These are phyloP conservation scores for Aureobasidium uvarum DNA, from an alignment of 2,329 filamentous ascomycete species.

Conservation along the genomic window DNA sequence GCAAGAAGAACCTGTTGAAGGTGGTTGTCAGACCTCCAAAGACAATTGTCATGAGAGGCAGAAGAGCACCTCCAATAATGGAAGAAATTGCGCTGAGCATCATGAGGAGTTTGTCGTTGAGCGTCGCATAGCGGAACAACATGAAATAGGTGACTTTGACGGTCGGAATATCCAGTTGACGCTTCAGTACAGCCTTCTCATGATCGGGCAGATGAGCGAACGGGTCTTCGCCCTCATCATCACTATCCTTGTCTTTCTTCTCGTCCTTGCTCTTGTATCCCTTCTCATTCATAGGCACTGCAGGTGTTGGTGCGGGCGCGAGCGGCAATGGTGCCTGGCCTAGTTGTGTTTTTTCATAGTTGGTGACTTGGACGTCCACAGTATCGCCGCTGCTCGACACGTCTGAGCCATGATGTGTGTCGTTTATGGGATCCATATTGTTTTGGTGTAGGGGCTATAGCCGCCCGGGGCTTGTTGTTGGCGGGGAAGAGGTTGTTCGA, in stretches of 20 bases:
- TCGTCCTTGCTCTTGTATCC: slow-evolving; percentile 29
- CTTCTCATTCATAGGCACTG: slow-evolving; percentile 34
- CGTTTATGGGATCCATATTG: slow-evolving; percentile 5
- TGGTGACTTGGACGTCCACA: slow-evolving; percentile 23
- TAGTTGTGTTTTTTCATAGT: slow-evolving; percentile 35
- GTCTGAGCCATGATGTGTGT: not conserved
- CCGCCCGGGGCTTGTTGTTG: slow-evolving; percentile 17
- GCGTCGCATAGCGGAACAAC: slow-evolving; percentile 49
- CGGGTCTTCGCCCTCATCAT: slow-evolving; percentile 34
- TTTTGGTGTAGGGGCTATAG: slow-evolving; percentile 5
- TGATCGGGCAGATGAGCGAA: slow-evolving; percentile 42
- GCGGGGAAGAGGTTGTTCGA: not conserved
- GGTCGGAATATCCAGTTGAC: slow-evolving; percentile 45
- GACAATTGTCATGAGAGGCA: slow-evolving; percentile 52
- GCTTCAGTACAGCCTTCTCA: slow-evolving; percentile 39
- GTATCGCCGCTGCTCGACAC: slow-evolving; percentile 11
- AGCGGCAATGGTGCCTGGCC: slow-evolving; percentile 35
- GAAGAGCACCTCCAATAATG: slow-evolving; percentile 38
- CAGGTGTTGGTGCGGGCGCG: slow-evolving; percentile 34
- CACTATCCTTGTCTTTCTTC: slow-evolving; percentile 19
- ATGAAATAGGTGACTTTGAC: slow-evolving; percentile 44
- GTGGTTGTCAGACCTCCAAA: slow-evolving; percentile 73
- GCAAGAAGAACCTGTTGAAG: slow-evolving; percentile 64
- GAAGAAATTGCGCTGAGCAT: slow-evolving; percentile 40
- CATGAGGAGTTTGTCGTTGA: slow-evolving; percentile 44